Conservation (phyloP, 2,329 filamentous ascomycete species). For the Fusarium domesticum region DNA sequence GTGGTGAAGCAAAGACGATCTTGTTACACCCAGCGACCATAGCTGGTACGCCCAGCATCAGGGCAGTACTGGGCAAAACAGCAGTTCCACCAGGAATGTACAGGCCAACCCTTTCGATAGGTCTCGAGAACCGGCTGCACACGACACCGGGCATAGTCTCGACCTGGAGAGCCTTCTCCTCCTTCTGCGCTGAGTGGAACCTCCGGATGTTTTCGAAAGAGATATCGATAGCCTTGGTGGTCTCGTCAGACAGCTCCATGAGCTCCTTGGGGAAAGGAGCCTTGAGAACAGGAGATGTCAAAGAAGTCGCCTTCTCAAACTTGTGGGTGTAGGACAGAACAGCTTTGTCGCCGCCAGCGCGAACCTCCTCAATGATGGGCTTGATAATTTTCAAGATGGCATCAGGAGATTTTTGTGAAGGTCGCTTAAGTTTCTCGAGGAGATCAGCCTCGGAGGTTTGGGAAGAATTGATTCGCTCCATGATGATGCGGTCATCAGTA, state of each 20-base stretch:
- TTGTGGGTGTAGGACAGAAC: slow-evolving; percentile 94
- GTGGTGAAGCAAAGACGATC: slow-evolving; percentile 90
- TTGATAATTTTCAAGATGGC: slow-evolving; percentile 86
- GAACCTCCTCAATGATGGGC: slow-evolving; percentile 88
- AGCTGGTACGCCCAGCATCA: slow-evolving; percentile 96
- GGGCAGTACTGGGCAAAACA: slow-evolving; percentile 91
- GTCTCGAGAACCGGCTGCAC: slow-evolving; percentile 86
- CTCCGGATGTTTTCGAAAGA: slow-evolving; percentile 92
- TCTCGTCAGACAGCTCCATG: slow-evolving; percentile 82
- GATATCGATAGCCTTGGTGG: slow-evolving; percentile 85
- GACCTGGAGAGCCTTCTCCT: slow-evolving; percentile 75
- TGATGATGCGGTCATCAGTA: slow-evolving; percentile 62
- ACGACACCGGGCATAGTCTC: slow-evolving; percentile 98
- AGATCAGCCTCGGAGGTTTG: slow-evolving; percentile 64
- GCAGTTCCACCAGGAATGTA: slow-evolving; percentile 96
- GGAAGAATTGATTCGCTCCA: slow-evolving; percentile 74
- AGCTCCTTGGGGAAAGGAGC: slow-evolving; percentile 83
- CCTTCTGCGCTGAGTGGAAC: slow-evolving; percentile 90
- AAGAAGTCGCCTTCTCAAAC: slow-evolving; percentile 91
- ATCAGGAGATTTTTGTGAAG: slow-evolving; percentile 93
- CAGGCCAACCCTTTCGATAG: slow-evolving; percentile 93
- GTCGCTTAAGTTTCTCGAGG: slow-evolving; percentile 73
- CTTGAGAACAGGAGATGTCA: slow-evolving; percentile 83
- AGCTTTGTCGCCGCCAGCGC: slow-evolving; percentile 78
- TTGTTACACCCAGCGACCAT: slow-evolving; percentile 96